These are phyloP conservation scores for Fraxinus ornus DNA, from an alignment of 305 asterid species.

Conservation along the genomic window DNA sequence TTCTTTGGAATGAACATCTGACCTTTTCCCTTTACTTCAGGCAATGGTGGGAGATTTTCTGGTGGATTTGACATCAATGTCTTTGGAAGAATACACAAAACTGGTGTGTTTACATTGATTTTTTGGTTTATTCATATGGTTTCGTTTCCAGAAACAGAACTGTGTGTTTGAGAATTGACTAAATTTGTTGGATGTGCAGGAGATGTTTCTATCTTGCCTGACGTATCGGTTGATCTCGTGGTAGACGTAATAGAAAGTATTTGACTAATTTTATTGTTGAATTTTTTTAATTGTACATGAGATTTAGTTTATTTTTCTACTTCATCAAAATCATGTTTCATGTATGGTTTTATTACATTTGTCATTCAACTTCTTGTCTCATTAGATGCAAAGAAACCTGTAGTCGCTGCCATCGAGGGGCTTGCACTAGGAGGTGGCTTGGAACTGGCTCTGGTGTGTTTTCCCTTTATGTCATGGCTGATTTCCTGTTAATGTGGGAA, in stretches of 20 bases:
- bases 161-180: slow-evolving; percentile 17
- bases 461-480: slow-evolving; percentile 11
- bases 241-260: slow-evolving; percentile 67
- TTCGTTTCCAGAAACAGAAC: slow-evolving; percentile 7
- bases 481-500: slow-evolving; percentile 6
- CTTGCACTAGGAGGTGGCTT: slow-evolving; percentile 98
- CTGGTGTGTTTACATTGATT: slow-evolving; percentile 39
- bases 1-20: not conserved
- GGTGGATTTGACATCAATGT: slow-evolving; percentile 9
- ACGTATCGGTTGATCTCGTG: slow-evolving; percentile 50
- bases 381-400: slow-evolving; percentile 79
- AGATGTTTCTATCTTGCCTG: slow-evolving; percentile 62
- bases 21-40: not conserved
- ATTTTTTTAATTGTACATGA: not conserved
- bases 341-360: not conserved
- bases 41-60: not conserved
- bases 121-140: not conserved
- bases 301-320: not conserved
- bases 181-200: slow-evolving; percentile 53
- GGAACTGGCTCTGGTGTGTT: slow-evolving; percentile 85
- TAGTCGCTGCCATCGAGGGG: slow-evolving; percentile 91
- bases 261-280: slow-evolving; percentile 13
- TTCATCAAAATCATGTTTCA: not conserved
- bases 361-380: slow-evolving; percentile 13
- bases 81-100: slow-evolving; percentile 17